Evolutionary conservation across 257 asterid genomes (phyloP), one percentile per base, ranked within the genome.

Genomic region (Solanum ossicruentum): DNA sequence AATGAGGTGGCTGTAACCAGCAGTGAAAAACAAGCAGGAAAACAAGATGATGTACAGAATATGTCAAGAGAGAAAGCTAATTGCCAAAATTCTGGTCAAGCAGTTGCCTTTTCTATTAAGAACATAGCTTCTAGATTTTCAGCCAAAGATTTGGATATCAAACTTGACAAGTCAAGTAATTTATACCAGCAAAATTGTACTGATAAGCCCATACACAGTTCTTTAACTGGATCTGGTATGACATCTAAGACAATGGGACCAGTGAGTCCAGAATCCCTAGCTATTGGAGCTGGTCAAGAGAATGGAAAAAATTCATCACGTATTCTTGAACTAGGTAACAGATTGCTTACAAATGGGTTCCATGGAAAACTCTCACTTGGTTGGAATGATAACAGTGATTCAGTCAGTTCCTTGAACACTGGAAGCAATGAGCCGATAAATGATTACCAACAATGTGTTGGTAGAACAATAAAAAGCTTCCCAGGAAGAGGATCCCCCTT

Each of bases 131-230:
- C 95, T 93, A 89, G 90, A 84, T 89, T 91, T 86, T 88, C 97
- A 66, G 91, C 97, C 51, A 91, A 91, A 86, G 99, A 93, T 92
- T 93, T 93, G 83, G 93, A 91, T 86, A 87, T 90, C 86, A 91
- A 90, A 73, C 92, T 91, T 80, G 94, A 92, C 81, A 93, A 88
- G 78, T 86, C 90, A 9, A 88, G 92, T 45, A 84, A 88, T 77
- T 80, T 90, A 43, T 85, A 70, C 81, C 61, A 88, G 85, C 91
- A 55, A 15, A 89, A 84, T 84, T 84, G 83, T 77, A 81, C 83
- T 60, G 86, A 84, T 86, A 80, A 32, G 82, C 70, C 86, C 4
- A 83, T 55, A 26, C 69, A 82, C 43, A 84, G 61, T 78, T 73
- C 78, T 87, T 85, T 63, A 73, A 80, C 81, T 56, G 91, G 90